phyloP scores from a whole-genome alignment of 106 monocot species.

The Allium cepa region DNA sequence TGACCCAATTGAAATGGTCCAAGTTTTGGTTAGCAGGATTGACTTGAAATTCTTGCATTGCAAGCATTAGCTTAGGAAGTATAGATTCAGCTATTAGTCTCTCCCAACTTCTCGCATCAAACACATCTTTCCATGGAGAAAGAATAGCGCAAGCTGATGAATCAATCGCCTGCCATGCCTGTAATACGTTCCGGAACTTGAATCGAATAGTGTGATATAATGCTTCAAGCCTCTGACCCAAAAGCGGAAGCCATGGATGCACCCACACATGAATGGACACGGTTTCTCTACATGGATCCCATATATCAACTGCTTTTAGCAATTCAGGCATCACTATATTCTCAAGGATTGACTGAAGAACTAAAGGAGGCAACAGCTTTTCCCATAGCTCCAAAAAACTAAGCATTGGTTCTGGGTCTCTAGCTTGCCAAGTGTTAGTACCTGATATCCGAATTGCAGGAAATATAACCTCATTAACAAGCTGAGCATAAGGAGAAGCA shows the following conservation, averaged over 20 bases:
- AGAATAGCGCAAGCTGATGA: constrained; percentile 63
- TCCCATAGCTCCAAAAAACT: constrained; percentile 81
- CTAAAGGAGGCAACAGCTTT: constrained; percentile 49
- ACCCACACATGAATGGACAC: constrained; percentile 87
- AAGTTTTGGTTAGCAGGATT: constrained; percentile 74
- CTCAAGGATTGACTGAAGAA: constrained; percentile 73
- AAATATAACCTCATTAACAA: constrained; percentile 66
- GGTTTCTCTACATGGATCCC: constrained; percentile 74
- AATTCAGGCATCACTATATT: constrained; percentile 88
- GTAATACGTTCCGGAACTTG: constrained; percentile 72
- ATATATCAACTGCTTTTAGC: constrained; percentile 51
- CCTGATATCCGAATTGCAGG: constrained; percentile 71
- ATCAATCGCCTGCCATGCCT: constrained; percentile 77
- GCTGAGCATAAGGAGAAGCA: constrained; percentile 44
- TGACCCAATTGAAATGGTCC: constrained; percentile 86
- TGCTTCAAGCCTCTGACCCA: constrained; percentile 61
- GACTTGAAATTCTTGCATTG: constrained; percentile 70
- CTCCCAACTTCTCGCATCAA: constrained; percentile 81
- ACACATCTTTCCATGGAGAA: constrained; percentile 93
- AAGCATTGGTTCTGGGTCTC: constrained; percentile 93
- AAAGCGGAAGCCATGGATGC: constrained; percentile 79
- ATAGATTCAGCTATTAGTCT: constrained; percentile 52
- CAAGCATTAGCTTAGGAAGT: constrained; percentile 62
- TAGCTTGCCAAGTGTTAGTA: constrained; percentile 76
- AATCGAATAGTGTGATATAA: constrained; percentile 62